Percentiles rank a stretch among this genome's conserved stretches.
phyloP scores from a whole-genome alignment of 208 protist genomes.

The Novymonas esmeraldas region DNA sequence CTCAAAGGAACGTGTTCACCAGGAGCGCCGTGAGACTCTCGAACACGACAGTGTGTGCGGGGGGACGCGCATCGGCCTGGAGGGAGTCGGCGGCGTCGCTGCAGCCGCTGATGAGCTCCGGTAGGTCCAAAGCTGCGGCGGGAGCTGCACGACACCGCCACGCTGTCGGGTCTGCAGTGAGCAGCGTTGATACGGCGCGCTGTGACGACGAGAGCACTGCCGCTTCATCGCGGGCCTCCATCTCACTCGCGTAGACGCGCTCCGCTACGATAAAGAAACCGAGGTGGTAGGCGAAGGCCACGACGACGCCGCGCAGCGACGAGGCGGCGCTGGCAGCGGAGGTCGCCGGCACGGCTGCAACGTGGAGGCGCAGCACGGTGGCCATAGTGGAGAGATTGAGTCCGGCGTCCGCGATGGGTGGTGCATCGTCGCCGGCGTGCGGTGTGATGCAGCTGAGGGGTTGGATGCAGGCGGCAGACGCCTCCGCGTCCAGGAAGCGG shows the following conservation, averaged over 20 bases:
- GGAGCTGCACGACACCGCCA: too few species aligned
- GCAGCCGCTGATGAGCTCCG: too few species aligned
- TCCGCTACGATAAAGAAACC: constrained; percentile 19
- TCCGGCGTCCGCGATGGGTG: too few species aligned
- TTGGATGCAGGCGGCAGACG: constrained; percentile 4
- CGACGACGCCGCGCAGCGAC: constrained; percentile 11
- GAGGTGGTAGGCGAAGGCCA: constrained; percentile 21
- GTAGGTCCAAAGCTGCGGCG: too few species aligned
- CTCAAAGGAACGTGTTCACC: constrained; percentile 24
- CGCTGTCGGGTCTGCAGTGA: too few species aligned
- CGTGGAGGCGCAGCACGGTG: constrained; percentile 13
- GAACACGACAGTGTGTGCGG: constrained; percentile 3
- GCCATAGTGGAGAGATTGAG: constrained; percentile 11
- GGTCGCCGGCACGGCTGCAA: background rate
- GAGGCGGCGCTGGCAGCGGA: background rate
- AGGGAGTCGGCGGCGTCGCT: background rate
- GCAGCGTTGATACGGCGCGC: constrained; percentile 1
- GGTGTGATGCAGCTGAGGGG: too few species aligned
- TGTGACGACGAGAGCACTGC: background rate
- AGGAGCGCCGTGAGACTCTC: constrained; percentile 34
- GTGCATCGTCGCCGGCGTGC: too few species aligned
- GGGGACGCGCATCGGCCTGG: too few species aligned
- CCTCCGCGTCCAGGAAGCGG: constrained; percentile 11
- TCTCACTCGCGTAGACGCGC: constrained; percentile 1
- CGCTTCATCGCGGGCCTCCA: constrained; percentile 8